Evolutionary conservation across 306 rosid genomes (phyloP), one percentile per base, ranked within the genome.

Genomic region (Vachellia pachyceras): DNA sequence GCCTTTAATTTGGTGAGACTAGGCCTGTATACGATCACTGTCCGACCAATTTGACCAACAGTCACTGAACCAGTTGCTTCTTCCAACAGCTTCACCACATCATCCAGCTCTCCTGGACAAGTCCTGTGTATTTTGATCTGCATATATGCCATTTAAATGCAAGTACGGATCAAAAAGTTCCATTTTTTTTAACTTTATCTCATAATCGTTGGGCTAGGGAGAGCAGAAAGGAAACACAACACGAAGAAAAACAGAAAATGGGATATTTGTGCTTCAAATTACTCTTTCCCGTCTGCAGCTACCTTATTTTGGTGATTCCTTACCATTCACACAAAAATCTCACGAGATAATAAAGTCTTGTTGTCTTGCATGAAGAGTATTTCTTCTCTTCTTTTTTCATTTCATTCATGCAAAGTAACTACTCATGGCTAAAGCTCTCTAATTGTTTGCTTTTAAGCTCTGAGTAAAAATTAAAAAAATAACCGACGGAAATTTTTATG

Each of bases 1-100:
- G 88, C 97, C 86, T 95, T 90, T 91, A 89, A 47, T 88, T 91
- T 92, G 75, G 94, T 63, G 75, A 90, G 84, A 84, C 98, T 95
- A 37, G 97, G 98, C 84, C 90, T 78, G 79, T 90, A 95, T 69
- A 94, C 75, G 47, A 91, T 90, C 66, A 91, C 77, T 13, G 97
- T 92, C 83, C 97, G 83, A 71, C 97, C 98, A 80, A 91, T 90
- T 76, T 82, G 83, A 63, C 90, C 84, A 36, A 92, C 91, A 46
- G 91, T 87, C 84, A 92, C 97, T 0, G 97, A 95, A 70, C 94
- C 89, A 36, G 97, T 92, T 79, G 83, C 72, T 79, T 87, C 86
- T 86, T 89, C 94, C 81, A 91, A 73, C 77, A 84, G 92, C 89
- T 81, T 88, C 69, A 91, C 91, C 60, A 73, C 90, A 74, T 92